Conservation (phyloP, 2,329 filamentous ascomycete species). For the Aureobasidium sp. region DNA sequence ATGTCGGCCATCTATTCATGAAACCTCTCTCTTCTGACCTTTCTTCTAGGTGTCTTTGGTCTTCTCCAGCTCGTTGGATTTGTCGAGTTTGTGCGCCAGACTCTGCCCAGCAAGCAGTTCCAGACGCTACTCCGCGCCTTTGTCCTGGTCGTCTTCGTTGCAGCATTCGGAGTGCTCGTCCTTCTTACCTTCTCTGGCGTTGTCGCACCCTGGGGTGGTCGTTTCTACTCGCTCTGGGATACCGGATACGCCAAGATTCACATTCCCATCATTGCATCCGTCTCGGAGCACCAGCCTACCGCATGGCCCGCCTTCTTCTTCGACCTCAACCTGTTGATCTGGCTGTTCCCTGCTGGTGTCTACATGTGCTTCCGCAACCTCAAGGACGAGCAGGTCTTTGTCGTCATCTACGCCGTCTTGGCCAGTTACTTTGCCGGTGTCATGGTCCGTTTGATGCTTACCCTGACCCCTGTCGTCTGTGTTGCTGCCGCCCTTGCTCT, state of each 20-base stretch:
- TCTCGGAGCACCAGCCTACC: slow-evolving; percentile 97
- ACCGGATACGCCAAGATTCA: slow-evolving; percentile 98
- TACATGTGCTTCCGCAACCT: slow-evolving; percentile 96
- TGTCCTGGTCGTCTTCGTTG: slow-evolving; percentile 64
- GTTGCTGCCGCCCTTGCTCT: slow-evolving; percentile 84
- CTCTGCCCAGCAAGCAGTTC: slow-evolving; percentile 88
- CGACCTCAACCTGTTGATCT: slow-evolving; percentile 95
- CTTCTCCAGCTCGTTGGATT: slow-evolving; percentile 90
- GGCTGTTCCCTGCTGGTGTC: slow-evolving; percentile 96
- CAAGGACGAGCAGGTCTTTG: slow-evolving; percentile 92
- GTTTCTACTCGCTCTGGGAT: slow-evolving; percentile 99
- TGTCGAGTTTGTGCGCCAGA: slow-evolving; percentile 82
- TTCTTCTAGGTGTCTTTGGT: slow-evolving; percentile 58
- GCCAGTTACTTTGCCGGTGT: slow-evolving; percentile 98
- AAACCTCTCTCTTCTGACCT: slow-evolving; percentile 21
- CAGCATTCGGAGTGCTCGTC: slow-evolving; percentile 71
- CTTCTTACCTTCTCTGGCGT: slow-evolving; percentile 77
- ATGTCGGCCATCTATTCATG: slow-evolving; percentile 29
- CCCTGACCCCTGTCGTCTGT: slow-evolving; percentile 91
- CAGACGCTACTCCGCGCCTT: slow-evolving; percentile 77
- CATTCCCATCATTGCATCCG: slow-evolving; percentile 98
- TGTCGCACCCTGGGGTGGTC: slow-evolving; percentile 94
- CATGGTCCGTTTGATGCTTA: slow-evolving; percentile 99
- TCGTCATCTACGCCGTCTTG: slow-evolving; percentile 94
- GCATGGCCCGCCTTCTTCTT: slow-evolving; percentile 99